These are phyloP conservation scores for Calonectria pteridis DNA, from an alignment of 2,329 filamentous ascomycete species.

Conservation along the genomic window DNA sequence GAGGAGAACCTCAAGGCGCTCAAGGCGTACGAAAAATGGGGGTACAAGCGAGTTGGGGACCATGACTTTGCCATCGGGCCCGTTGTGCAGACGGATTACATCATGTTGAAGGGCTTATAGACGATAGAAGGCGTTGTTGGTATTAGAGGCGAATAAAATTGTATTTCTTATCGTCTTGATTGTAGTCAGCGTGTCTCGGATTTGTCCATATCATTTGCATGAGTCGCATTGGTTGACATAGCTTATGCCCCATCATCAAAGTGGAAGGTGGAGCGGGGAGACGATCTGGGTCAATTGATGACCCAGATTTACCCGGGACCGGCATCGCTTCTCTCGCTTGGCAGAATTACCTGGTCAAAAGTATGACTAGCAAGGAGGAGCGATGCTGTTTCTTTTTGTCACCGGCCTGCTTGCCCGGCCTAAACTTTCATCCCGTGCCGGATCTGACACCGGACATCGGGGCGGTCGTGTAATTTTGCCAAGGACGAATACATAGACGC, in stretches of 20 bases:
- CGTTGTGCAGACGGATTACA: slow-evolving; percentile 57
- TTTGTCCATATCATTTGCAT: not conserved
- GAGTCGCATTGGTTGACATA: not conserved
- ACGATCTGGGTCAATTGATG: not conserved
- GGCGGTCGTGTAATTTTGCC: not conserved
- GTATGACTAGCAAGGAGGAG: not conserved
- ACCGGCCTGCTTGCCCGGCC: not conserved
- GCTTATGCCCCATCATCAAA: not conserved
- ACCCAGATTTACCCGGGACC: not conserved
- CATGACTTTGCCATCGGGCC: slow-evolving; percentile 58
- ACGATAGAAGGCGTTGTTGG: not conserved
- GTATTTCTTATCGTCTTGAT: not conserved
- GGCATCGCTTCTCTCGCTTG: not conserved
- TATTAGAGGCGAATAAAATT: not conserved
- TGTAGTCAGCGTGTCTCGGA: not conserved
- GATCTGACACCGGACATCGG: not conserved
- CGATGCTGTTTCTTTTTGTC: not conserved
- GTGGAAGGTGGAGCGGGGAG: not conserved
- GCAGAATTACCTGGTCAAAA: too few relatives aligned
- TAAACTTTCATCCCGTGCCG: too few relatives aligned
- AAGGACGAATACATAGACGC: not conserved
- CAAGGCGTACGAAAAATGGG: slow-evolving; percentile 55
- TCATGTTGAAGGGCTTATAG: slow-evolving; percentile 52
- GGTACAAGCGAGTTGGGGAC: slow-evolving; percentile 53
- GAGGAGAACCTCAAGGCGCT: slow-evolving; percentile 57